phyloP scores from a whole-genome alignment of 1,139 yeast genomes.

The Arxiozyma slooffiae region DNA sequence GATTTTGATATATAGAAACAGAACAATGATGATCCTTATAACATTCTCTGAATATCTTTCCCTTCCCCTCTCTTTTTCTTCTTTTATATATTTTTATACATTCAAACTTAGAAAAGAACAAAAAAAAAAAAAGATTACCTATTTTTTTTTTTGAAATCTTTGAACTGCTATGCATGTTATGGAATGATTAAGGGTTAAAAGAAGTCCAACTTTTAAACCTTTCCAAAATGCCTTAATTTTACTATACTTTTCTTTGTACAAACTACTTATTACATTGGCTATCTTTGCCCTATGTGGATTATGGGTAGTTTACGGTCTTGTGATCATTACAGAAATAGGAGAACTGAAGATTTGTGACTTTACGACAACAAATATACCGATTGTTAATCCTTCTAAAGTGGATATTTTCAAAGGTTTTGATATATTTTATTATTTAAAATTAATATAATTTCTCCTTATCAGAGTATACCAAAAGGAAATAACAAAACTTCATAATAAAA shows the following conservation, averaged over 20 bases:
- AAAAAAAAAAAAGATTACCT: too few relatives aligned
- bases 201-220: constrained; percentile 72
- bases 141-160: constrained; percentile 50
- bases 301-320: constrained; percentile 65
- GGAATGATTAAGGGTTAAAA: constrained; percentile 74
- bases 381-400: constrained; percentile 60
- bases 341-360: constrained; percentile 73
- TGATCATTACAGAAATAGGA: constrained; percentile 74
- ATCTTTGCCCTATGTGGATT: constrained; percentile 32
- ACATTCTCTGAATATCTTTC: background rate
- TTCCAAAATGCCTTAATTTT: constrained; percentile 62
- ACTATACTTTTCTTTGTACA: constrained; percentile 54
- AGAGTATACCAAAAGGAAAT: constrained; percentile 82
- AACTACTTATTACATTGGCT: constrained; percentile 41
- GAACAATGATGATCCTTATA: background rate
- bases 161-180: constrained; percentile 81
- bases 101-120: background rate
- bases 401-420: constrained; percentile 21
- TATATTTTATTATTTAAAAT: constrained; percentile 30
- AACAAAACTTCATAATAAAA: constrained; percentile 73
- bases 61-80: background rate
- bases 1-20: background rate
- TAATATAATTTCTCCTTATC: constrained; percentile 50
- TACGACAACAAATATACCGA: constrained; percentile 82
- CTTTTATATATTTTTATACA: too few relatives aligned